These are phyloP conservation scores for Ophiocordyceps unilateralis DNA, from an alignment of 2,329 filamentous ascomycete species.

Conservation along the genomic window DNA sequence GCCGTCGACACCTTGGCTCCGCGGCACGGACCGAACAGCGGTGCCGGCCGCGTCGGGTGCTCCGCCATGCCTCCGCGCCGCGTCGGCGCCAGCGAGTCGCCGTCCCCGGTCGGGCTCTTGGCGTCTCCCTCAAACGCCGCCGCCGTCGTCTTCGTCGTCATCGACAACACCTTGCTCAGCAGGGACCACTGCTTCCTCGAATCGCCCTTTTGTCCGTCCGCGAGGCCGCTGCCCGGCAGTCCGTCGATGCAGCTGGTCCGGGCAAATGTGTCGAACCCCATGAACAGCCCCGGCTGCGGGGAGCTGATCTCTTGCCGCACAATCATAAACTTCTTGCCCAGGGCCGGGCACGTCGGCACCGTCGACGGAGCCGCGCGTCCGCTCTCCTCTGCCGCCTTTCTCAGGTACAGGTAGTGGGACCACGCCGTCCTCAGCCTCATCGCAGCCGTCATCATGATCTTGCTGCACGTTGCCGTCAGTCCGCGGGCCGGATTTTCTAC, in stretches of 20 bases:
- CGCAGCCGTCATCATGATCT: conserved; percentile 51
- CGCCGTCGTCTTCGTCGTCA: conserved; percentile 9
- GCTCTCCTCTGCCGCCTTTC: conserved; percentile 42
- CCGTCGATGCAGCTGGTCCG: conserved; percentile 10
- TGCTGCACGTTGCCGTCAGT: conserved; percentile 22
- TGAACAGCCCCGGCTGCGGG: conserved; percentile 28
- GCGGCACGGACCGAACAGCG: background rate
- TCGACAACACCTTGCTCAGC: conserved; percentile 43
- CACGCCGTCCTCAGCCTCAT: conserved; percentile 55
- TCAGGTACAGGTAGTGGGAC: conserved; percentile 64
- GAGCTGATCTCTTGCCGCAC: conserved; percentile 55
- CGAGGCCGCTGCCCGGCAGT: conserved; percentile 8
- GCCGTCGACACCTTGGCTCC: conserved; percentile 11
- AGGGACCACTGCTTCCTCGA: conserved; percentile 46
- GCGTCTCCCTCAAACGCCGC: background rate
- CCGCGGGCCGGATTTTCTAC: too few relatives aligned
- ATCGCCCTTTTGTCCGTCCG: conserved; percentile 15
- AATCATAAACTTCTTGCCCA: conserved; percentile 74
- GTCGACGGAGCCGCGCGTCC: conserved; percentile 49
- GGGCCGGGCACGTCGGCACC: conserved; percentile 68
- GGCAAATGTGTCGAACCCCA: conserved; percentile 31
- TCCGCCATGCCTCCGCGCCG: conserved; percentile 32
- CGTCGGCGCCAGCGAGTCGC: conserved; percentile 6
- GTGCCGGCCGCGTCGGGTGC: background rate
- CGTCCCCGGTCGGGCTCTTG: background rate